Percentiles rank a stretch among this genome's conserved stretches.
phyloP scores from a whole-genome alignment of 805 yeast species.

The Sugiyamaella mastotermitis region DNA sequence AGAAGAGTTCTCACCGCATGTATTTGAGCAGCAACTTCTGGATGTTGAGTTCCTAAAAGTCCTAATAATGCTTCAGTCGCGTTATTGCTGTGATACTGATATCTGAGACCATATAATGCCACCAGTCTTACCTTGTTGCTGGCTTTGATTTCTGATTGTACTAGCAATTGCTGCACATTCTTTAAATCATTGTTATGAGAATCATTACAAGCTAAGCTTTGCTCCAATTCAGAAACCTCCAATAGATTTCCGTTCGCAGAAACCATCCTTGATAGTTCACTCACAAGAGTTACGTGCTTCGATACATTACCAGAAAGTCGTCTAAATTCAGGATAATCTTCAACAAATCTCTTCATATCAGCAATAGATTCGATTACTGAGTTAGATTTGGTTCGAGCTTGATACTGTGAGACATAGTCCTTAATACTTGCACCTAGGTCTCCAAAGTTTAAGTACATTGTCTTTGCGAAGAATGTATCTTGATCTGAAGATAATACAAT shows the following conservation, averaged over 20 bases:
- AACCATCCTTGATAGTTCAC: conserved; percentile 76
- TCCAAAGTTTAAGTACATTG: conserved; percentile 89
- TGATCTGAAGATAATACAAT: conserved; percentile 61
- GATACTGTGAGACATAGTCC: conserved; percentile 76
- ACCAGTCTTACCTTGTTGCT: conserved; percentile 65
- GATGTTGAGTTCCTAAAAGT: conserved; percentile 18
- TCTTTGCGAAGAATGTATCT: conserved; percentile 71
- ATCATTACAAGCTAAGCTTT: conserved; percentile 65
- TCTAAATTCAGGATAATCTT: conserved; percentile 89
- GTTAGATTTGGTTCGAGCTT: conserved; percentile 68
- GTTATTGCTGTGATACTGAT: conserved; percentile 47
- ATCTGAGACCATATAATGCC: conserved; percentile 67
- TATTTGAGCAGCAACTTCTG: conserved; percentile 29
- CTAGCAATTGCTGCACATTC: conserved; percentile 52
- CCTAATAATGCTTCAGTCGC: conserved; percentile 30
- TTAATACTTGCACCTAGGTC: conserved; percentile 85
- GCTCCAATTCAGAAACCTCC: conserved; percentile 88
- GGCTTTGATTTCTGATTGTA: conserved; percentile 36
- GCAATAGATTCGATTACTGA: conserved; percentile 69
- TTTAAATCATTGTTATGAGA: conserved; percentile 51
- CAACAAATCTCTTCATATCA: conserved; percentile 87
- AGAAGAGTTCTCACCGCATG: conserved; percentile 43
- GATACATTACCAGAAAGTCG: conserved; percentile 82
- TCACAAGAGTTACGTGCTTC: conserved; percentile 85
- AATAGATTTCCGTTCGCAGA: conserved; percentile 54